A percentile compares a stretch with the other conserved stretches of the same genome.
Conservation (phyloP, 257 asterid genomes). For the Marsdenia floribunda region DNA sequence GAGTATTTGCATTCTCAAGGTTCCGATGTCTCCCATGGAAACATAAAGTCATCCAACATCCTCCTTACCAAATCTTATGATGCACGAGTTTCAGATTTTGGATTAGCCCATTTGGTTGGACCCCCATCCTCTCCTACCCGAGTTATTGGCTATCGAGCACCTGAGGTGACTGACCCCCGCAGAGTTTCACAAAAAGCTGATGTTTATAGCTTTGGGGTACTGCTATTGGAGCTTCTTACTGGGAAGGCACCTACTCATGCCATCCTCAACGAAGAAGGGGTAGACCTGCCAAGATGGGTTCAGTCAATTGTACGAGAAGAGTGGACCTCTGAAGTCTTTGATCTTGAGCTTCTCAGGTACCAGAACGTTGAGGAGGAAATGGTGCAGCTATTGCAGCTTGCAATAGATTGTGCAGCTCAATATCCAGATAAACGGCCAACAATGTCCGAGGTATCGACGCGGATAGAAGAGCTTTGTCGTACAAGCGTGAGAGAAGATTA, state of each 20-base stretch:
- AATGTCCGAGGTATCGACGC: constrained; percentile 25
- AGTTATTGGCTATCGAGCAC: constrained; percentile 40
- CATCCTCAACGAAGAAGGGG: constrained; percentile 41
- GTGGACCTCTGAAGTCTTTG: constrained; percentile 42
- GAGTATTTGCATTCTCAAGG: constrained; percentile 37
- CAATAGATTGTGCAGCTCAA: constrained; percentile 35
- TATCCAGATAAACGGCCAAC: constrained; percentile 37
- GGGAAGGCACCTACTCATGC: constrained; percentile 42
- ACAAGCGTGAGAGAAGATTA: constrained; percentile 18
- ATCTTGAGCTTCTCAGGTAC: constrained; percentile 33
- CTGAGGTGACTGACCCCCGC: constrained; percentile 39
- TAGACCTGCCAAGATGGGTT: constrained; percentile 50
- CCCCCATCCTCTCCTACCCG: constrained; percentile 39
- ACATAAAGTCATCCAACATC: constrained; percentile 42
- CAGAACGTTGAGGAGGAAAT: constrained; percentile 34
- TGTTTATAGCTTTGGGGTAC: constrained; percentile 44
- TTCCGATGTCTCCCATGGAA: constrained; percentile 34
- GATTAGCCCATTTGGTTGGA: constrained; percentile 34
- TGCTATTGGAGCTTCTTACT: constrained; percentile 42
- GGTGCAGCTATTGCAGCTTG: constrained; percentile 41
- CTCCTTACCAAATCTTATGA: constrained; percentile 33
- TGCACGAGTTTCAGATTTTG: constrained; percentile 42
- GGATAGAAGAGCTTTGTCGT: constrained; percentile 29
- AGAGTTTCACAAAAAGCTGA: constrained; percentile 42
- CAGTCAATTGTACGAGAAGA: constrained; percentile 36